phyloP scores from a whole-genome alignment of 1,284 basidiomycete species.

The Cystobasidiaceae sp. region DNA sequence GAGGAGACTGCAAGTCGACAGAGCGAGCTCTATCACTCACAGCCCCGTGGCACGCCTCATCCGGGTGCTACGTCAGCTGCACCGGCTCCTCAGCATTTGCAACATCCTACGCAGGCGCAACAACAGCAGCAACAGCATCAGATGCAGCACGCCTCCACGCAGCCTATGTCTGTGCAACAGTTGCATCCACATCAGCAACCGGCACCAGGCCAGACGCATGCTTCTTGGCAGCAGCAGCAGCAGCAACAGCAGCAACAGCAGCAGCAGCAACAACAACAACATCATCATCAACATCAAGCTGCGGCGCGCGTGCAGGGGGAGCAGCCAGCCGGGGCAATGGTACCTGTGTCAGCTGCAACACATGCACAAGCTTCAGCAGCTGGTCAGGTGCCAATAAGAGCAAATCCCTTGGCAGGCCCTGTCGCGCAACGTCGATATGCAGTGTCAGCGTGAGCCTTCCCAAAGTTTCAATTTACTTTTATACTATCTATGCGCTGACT shows the following conservation, averaged over 20 bases:
- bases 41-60: background rate
- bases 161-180: background rate
- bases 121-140: slow-evolving; percentile 3
- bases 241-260: background rate
- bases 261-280: slow-evolving; percentile 1
- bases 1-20: too few species aligned
- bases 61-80: background rate
- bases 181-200: background rate
- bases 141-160: background rate
- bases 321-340: slow-evolving; percentile 7
- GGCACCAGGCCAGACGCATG: background rate
- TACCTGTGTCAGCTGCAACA: background rate
- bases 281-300: background rate
- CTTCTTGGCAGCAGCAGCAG: background rate
- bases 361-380: background rate
- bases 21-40: too few species aligned
- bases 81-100: background rate
- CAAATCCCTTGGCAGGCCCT: background rate
- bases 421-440: background rate
- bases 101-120: background rate
- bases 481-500: background rate
- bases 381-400: background rate
- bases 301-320: slow-evolving; percentile 4
- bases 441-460: background rate
- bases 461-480: background rate